Conservation (phyloP, 2,329 filamentous ascomycete species). For the Penicillium sp. region DNA sequence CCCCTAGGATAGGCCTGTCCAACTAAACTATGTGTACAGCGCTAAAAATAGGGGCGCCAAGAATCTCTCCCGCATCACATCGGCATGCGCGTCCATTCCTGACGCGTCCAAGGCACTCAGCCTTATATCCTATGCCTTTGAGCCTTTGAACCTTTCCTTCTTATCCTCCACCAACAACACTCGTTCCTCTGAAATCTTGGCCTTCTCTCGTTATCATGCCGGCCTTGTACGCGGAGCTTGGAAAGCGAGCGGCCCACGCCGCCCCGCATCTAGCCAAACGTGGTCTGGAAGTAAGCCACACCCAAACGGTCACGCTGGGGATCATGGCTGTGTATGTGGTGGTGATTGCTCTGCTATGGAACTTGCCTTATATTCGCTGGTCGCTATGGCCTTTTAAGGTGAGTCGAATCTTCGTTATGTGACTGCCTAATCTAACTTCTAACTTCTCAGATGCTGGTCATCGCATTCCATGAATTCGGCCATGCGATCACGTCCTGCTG, state of each 20-base stretch:
- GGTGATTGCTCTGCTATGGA: conserved; percentile 70
- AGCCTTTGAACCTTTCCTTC: background rate
- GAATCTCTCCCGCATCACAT: background rate
- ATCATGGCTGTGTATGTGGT: conserved; percentile 67
- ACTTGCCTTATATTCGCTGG: conserved; percentile 68
- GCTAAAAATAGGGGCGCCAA: conserved; percentile 4
- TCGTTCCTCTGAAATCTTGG: background rate
- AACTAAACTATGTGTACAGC: too few species aligned
- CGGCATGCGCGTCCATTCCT: conserved; percentile 14
- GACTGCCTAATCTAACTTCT: background rate
- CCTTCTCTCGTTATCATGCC: conserved; percentile 21
- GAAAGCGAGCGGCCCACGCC: conserved; percentile 18
- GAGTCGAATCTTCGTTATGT: conserved; percentile 12
- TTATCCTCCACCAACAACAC: background rate
- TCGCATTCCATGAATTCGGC: conserved; percentile 74
- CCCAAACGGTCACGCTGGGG: conserved; percentile 64
- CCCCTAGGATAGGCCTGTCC: too few species aligned
- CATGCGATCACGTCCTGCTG: conserved; percentile 67
- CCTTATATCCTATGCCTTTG: conserved; percentile 1
- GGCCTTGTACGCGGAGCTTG: conserved; percentile 23
- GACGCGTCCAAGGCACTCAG: conserved; percentile 3
- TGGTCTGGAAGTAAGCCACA: conserved; percentile 57
- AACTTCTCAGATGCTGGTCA: conserved; percentile 63
- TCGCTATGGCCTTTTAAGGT: conserved; percentile 78
- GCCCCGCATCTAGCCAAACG: conserved; percentile 44